A percentile compares a stretch with the other conserved stretches of the same genome.
Evolutionary conservation across 2,329 filamentous ascomycete species (phyloP).

Genomic region (Mariannaea elegans): DNA sequence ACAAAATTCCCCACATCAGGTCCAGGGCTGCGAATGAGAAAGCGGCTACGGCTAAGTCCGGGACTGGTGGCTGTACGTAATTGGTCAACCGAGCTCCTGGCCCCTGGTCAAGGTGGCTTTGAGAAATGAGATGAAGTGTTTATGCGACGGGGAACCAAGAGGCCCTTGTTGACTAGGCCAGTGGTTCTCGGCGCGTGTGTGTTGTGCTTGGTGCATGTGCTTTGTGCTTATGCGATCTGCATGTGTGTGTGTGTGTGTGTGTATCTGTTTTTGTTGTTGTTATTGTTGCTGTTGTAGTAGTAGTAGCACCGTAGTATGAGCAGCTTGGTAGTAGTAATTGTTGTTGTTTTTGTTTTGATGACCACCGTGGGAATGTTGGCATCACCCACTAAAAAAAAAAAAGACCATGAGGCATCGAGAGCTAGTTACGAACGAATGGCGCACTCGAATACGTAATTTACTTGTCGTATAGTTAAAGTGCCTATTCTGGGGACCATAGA

Average conservation of each 20-base stretch:
- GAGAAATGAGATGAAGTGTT: constrained; percentile 18
- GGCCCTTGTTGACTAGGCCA: constrained; percentile 3
- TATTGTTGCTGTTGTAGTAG: background rate
- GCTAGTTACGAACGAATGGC: too few species aligned
- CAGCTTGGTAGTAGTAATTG: too few species aligned
- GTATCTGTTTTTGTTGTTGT: background rate
- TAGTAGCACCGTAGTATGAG: too few species aligned
- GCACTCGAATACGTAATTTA: too few species aligned
- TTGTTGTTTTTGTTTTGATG: background rate
- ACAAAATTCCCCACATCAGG: background rate
- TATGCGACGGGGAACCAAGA: constrained; percentile 11
- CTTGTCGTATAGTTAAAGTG: too few species aligned
- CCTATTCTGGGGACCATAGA: background rate
- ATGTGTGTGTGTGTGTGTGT: background rate
- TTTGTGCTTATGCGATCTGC: too few species aligned
- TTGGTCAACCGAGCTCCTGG: background rate
- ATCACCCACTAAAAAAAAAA: too few species aligned
- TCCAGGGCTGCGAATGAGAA: constrained; percentile 8
- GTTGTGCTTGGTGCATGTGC: background rate
- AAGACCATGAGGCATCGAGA: too few species aligned
- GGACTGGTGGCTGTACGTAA: constrained; percentile 6
- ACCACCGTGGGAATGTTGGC: too few species aligned
- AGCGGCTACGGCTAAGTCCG: background rate
- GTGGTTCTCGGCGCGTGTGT: constrained; percentile 4
- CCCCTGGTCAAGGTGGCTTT: background rate